Evolutionary conservation across 257 asterid species (phyloP).

Genomic region (Nicotiana obtusifolia): DNA sequence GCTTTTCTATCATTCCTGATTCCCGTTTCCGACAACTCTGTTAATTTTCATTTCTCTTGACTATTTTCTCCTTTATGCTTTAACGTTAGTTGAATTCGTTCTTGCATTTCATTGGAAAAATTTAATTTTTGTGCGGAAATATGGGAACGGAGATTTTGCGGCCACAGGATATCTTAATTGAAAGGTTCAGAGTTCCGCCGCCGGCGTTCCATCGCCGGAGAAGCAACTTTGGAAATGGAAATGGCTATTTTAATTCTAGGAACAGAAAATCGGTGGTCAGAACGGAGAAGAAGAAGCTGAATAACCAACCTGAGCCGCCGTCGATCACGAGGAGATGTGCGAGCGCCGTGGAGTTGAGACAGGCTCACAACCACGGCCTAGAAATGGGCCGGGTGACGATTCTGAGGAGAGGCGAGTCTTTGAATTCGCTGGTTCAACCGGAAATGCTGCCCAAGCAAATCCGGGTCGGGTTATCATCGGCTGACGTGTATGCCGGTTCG

Average conservation of each 20-base stretch:
- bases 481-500: conserved; percentile 50
- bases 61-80: background rate
- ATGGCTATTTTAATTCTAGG: background rate
- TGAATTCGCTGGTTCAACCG: conserved; percentile 41
- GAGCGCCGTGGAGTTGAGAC: conserved; percentile 8
- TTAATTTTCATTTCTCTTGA: background rate
- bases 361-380: background rate
- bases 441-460: conserved; percentile 35
- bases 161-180: conserved; percentile 37
- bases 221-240: background rate
- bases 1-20: background rate
- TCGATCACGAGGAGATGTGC: conserved; percentile 13
- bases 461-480: conserved; percentile 24
- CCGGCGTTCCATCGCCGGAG: conserved; percentile 18
- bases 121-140: background rate
- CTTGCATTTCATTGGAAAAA: background rate
- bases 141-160: conserved; percentile 46
- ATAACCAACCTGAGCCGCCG: background rate
- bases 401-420: conserved; percentile 38
- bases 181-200: conserved; percentile 5
- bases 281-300: conserved; percentile 11
- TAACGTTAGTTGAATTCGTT: background rate
- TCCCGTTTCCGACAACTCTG: background rate
- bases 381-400: conserved; percentile 11
- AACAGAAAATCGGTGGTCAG: conserved; percentile 15